phyloP scores from a whole-genome alignment of 257 asterid species.

The Plantago ovata region DNA sequence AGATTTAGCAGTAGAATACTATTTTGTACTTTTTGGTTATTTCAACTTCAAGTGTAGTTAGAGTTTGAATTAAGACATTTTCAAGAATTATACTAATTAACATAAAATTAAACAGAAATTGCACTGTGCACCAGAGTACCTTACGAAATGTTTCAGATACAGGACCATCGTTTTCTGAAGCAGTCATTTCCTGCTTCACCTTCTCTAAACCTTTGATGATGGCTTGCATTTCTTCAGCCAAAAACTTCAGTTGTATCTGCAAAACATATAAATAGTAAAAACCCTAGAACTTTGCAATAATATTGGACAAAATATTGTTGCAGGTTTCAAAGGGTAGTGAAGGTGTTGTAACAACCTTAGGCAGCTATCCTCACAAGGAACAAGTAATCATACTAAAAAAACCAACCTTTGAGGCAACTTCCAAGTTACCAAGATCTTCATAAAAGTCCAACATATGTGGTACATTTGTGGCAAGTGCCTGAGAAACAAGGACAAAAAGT shows the following conservation, averaged over 20 bases:
- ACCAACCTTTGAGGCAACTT: slow-evolving; percentile 55
- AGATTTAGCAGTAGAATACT: background rate
- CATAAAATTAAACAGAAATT: slow-evolving; percentile 21
- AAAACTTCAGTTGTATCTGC: slow-evolving; percentile 93
- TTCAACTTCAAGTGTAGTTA: no score
- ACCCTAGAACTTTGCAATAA: slow-evolving; percentile 8
- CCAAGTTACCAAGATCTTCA: slow-evolving; percentile 40
- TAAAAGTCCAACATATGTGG: slow-evolving; percentile 46
- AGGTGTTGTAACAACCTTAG: no score
- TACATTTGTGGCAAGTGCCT: slow-evolving; percentile 40
- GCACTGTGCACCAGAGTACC: slow-evolving; percentile 42
- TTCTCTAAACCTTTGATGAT: slow-evolving; percentile 91
- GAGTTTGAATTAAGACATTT: background rate
- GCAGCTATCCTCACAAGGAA: background rate
- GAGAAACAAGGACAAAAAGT: slow-evolving; percentile 14
- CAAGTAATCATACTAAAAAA: slow-evolving; percentile 7
- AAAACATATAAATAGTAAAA: slow-evolving; percentile 18
- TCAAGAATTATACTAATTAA: background rate
- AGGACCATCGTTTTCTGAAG: slow-evolving; percentile 94
- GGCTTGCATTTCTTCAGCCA: slow-evolving; percentile 99
- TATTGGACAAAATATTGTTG: background rate
- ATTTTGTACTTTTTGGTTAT: no score
- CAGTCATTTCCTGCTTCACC: slow-evolving; percentile 82
- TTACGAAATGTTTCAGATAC: slow-evolving; percentile 83
- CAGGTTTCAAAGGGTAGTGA: no score